Evolutionary conservation across 169 alveolate species (phyloP), one percentile per base, ranked within the genome.

Genomic region (Theileria luwenshuni): DNA sequence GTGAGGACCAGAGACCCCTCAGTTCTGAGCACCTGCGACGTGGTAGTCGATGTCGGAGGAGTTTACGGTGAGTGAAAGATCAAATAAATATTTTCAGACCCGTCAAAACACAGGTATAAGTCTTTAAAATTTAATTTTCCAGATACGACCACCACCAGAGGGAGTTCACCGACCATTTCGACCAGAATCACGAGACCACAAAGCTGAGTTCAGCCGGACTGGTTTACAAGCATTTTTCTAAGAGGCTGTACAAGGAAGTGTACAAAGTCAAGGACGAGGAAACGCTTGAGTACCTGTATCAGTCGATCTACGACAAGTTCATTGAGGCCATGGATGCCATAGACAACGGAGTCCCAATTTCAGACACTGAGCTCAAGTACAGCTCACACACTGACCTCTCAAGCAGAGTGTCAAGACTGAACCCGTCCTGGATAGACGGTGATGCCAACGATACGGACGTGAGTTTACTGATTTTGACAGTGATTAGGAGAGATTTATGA

Each of bases 61-160:
- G 93, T 90, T 27, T 92, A 90, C 71, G 94, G 84, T 56, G 33
- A 48, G 25, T 51, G 25, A 68, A 10, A 25, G 27, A 19, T 35
- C 8, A 1, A 63, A 33, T 33, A 21, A 30, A 25, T 33, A 63
- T 48, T 60, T 65, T 38, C 35, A 68, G 76, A 81, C 52, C 83
- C 79, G 19, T 25, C 28, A 2, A 81, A 59, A 27, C 56, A 54
- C 35, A 79, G 87, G 87, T 77, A 77, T n/a, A 27, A 28, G 25
- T 23, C 41, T 25, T 13, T 12, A 70, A 45, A n/a, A 86, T 90
- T 38, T 85, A 63, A 49, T 63, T 35, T 17, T 25, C 48, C 43
- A 92, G 97, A 63, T 95, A 93, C 74, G 98, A 95, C 70, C 98
- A 95, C 69, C 98, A 95, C 85, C 95, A 94, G 83, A 85, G 79